Base-by-base conservation (phyloP, 140 eudicot genomes). In the Senecio squalidus region DNA sequence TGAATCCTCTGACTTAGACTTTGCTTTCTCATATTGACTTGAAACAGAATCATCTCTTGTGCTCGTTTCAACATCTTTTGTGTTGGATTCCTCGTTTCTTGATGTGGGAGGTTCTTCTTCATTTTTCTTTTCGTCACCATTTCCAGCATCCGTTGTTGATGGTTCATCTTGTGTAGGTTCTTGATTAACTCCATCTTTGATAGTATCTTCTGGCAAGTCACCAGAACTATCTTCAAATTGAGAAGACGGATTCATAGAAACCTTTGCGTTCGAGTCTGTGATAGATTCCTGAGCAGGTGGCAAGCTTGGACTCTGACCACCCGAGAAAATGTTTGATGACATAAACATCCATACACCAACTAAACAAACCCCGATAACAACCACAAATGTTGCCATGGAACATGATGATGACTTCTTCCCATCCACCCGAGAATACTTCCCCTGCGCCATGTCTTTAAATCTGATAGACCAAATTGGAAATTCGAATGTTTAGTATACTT, bases 141-240 rank as follows among this genome's bases (percentile, higher is more conserved):
- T 47, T n/a, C 14, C 63, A 23, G 43, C 44, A 41, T 30, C 69
- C 3, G 40, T 28, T 67, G 3, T 55, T 24, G 58, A 28, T 13
- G 48, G 28, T 39, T 64, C 67, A 34, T 70, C 50, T 45, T 55
- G 46, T 17, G 18, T 13, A 11, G 22, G 60, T 29, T 60, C 80
- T 27, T 68, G 63, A 67, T 36, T 45, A 48, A 21, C 52, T 22
- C 54, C 70, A 53, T 41, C 79, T 62, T 72, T 72, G 16, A n/a
- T 38, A 45, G 58, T 63, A 55, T 54, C 74, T 36, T 68, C 80
- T 1, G 70, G 62, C 52, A 78, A 50, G 54, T 73, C 84, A 49
- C 80, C 80, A 10, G 76, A 30, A 74, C 53, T 69, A 44, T 78
- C 84, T 74, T 78, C 77, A 69, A 68, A 78, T 27, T 51, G 77